Evolutionary conservation across 1,139 yeast genomes (phyloP).

Genomic region (Blastobotrys ciferrii): DNA sequence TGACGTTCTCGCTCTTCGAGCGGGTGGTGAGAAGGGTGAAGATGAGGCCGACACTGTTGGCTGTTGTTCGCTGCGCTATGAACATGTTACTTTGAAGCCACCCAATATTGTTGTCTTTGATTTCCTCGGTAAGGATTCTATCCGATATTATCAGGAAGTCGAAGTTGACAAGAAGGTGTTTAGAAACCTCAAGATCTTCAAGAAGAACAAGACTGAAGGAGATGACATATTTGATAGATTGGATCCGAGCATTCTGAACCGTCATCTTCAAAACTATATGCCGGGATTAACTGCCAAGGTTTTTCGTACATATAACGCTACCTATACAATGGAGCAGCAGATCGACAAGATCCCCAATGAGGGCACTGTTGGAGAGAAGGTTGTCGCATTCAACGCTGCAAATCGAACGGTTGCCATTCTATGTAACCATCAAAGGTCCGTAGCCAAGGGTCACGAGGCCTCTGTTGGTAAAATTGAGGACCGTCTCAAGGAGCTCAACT

Average conservation of each 20-base stretch:
- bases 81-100: constrained; percentile 81
- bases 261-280: constrained; percentile 85
- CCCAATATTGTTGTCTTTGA: constrained; percentile 90
- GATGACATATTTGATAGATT: constrained; percentile 90
- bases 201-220: constrained; percentile 80
- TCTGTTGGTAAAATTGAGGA: constrained; percentile 78
- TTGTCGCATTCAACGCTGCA: constrained; percentile 88
- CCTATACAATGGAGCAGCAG: constrained; percentile 95
- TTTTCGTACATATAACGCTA: constrained; percentile 95
- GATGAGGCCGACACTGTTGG: constrained; percentile 99
- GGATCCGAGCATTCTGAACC: constrained; percentile 78
- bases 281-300: constrained; percentile 94
- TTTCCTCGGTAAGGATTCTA: constrained; percentile 93
- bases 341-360: constrained; percentile 75
- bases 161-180: constrained; percentile 88
- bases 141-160: constrained; percentile 87
- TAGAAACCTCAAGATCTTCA: constrained; percentile 81
- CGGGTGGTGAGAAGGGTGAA: constrained; percentile 96
- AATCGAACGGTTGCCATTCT: constrained; percentile 91
- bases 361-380: constrained; percentile 86
- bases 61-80: constrained; percentile 89
- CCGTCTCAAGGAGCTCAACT: constrained; percentile 69
- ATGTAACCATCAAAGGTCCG: constrained; percentile 96
- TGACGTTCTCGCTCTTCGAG: constrained; percentile 94
- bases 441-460: constrained; percentile 77